Conservation (phyloP, 306 rosid species). For the Acacia acuminata region DNA sequence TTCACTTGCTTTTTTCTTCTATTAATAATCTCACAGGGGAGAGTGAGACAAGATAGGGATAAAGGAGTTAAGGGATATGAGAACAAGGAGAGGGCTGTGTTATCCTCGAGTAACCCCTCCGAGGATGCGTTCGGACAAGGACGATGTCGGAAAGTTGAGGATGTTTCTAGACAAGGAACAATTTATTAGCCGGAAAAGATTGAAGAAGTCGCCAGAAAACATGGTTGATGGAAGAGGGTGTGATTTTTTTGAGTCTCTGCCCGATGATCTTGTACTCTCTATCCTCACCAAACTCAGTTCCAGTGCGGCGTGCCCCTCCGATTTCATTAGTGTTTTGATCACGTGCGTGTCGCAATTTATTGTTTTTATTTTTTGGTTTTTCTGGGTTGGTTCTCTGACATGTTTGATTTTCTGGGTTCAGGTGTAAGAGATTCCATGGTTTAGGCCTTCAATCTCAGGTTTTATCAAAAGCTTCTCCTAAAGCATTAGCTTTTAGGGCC, state of each 20-base stretch:
- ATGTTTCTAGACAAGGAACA: neutral
- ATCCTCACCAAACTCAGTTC: constrained; percentile 75
- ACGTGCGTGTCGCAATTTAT: constrained; percentile 47
- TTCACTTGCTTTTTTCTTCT: neutral
- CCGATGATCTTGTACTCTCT: constrained; percentile 76
- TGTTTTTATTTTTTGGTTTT: neutral
- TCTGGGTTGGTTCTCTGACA: neutral
- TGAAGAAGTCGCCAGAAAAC: constrained; percentile 28
- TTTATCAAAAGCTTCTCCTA: constrained; percentile 58
- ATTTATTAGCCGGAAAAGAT: constrained; percentile 48
- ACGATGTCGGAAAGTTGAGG: neutral
- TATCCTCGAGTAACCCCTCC: constrained; percentile 36
- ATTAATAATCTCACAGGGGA: constrained; percentile 33
- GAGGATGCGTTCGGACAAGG: constrained; percentile 28
- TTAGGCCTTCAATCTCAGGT: constrained; percentile 60
- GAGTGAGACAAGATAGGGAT: neutral
- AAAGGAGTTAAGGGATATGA: constrained; percentile 48
- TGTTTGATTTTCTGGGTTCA: constrained; percentile 38
- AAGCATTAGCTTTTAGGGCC: constrained; percentile 51
- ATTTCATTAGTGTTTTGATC: constrained; percentile 62
- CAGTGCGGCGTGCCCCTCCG: constrained; percentile 61
- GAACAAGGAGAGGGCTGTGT: constrained; percentile 81
- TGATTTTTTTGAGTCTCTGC: constrained; percentile 72
- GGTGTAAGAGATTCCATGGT: constrained; percentile 73
- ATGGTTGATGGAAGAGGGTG: neutral